Evolutionary conservation across 163 green algal species (phyloP), one percentile per base, ranked within the genome.

Genomic region (Scenedesmus sp.): DNA sequence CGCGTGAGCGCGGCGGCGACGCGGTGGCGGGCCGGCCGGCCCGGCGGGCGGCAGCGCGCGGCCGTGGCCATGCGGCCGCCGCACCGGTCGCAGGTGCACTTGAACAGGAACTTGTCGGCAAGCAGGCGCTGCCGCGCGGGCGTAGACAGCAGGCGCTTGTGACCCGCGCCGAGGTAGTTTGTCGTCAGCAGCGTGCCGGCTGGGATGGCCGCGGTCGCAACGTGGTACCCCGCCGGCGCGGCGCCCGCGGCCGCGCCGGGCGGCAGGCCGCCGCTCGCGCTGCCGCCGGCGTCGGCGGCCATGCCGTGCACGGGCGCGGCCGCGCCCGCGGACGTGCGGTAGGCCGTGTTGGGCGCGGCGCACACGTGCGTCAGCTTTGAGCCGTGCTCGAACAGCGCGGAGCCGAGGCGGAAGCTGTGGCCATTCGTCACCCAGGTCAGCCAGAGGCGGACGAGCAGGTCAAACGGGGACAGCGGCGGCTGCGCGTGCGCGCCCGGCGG

Each of bases 81-180:
- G 4, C 51, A 76, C 67, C 67, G 63, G 67, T 53, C 22, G 29
- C 69, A 77, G 0, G n/a, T 67, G 69, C 69, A 77, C 4, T 42
- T 57, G 69, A 67, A 77, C 33, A 77, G 39, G n/a, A 77, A 77
- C 34, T 69, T 77, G 53, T 58, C 31, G 17, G 56, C 53, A 53
- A 77, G 50, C 24, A 60, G n/a, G 53, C 66, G 47, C 69, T 77
- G 69, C 17, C 69, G n/a, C 4, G 39, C 54, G 18, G 69, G 50
- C 6, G 53, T 77, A 36, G 53, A 67, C 53, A 77, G 29, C 24
- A 77, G 33, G 36, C 69, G 39, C 69, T 60, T 77, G 36, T 65
- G 50, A 6, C 69, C 69, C 22, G 66, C 45, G 44, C 69, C 69
- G 53, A 77, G n/a, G 39, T 67, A 77, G 54, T 77, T 77, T 18